Evolutionary conservation across 306 rosid genomes (phyloP), one percentile per base, ranked within the genome.

Genomic region (Parietaria judaica): DNA sequence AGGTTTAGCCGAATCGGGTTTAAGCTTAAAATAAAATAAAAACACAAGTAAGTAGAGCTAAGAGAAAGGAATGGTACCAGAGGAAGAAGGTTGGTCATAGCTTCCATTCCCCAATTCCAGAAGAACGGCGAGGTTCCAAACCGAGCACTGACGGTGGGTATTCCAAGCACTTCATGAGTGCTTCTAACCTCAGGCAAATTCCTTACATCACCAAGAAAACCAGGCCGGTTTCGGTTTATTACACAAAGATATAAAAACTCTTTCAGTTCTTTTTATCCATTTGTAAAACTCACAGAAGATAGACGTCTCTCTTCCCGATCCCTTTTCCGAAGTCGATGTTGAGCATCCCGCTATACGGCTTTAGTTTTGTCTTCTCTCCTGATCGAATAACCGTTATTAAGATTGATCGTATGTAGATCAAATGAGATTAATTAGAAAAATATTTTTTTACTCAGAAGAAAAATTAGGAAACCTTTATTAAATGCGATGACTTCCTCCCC

Each of bases 21-120:
- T n/a, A n/a, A 52, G 31, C 17, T 23, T 23, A 23, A 23, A 23
- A 23, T 23, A 23, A 23, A 52, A n/a, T 2, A 52, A 52, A 61
- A 50, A 51, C 58, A 17, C 36, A n/a, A 8, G 7, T 36, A 23
- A 49, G 14, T 16, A 7, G 14, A 43, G 14, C 53, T 13, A 46
- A 49, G 53, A 49, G 13, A 10, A n/a, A 41, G 49, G 57, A 46
- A 36, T 56, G 49, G 11, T 79, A 91, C 96, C 76, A 36, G 13
- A 57, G 97, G 87, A 78, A 91, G 64, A 73, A 87, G 81, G 56
- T 23, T 76, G 23, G 95, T 78, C 97, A 91, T 79, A 49, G 76
- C 87, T 72, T 55, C 84, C 97, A 91, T 91, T 61, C 89, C 97
- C 97, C 91, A 91, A 72, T 91, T 91, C 97, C 92, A 91, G 71